Conservation (phyloP, 495 filamentous ascomycete genomes). For the Geoglossum glabrum region DNA sequence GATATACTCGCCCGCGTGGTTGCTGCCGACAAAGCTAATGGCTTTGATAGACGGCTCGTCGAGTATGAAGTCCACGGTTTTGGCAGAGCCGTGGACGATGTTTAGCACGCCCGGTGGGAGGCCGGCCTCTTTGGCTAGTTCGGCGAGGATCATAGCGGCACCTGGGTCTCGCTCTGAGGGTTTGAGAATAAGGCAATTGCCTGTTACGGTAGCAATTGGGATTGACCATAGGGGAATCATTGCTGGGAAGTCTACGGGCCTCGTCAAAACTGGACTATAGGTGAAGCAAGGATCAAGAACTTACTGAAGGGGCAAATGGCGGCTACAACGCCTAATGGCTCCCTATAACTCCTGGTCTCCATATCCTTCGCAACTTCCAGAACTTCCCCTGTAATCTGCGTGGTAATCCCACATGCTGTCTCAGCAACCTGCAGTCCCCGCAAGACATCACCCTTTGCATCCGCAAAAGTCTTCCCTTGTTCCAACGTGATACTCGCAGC, state of each 20-base stretch:
- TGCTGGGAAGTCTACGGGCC: conserved; percentile 67
- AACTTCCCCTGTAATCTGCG: conserved; percentile 82
- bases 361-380: conserved; percentile 97
- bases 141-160: conserved; percentile 92
- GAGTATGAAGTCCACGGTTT: conserved; percentile 91
- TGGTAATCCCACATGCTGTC: conserved; percentile 85
- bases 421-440: conserved; percentile 93
- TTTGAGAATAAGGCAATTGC: conserved; percentile 89
- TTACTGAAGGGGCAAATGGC: conserved; percentile 97
- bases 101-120: conserved; percentile 91
- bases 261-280: not conserved
- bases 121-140: conserved; percentile 76
- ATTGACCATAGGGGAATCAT: conserved; percentile 99
- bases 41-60: conserved; percentile 94
- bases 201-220: conserved; percentile 81
- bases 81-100: conserved; percentile 76
- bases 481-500: conserved; percentile 92
- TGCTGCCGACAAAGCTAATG: conserved; percentile 92
- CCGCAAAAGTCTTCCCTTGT: conserved; percentile 95
- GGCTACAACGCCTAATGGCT: conserved; percentile 86
- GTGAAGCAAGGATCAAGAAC: conserved; percentile 16
- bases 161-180: conserved; percentile 97
- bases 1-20: conserved; percentile 95
- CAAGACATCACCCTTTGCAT: conserved; percentile 88
- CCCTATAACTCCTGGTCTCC: conserved; percentile 85